Evolutionary conservation across 2,329 filamentous ascomycete species (phyloP).

Genomic region (Scorias spongiosa): DNA sequence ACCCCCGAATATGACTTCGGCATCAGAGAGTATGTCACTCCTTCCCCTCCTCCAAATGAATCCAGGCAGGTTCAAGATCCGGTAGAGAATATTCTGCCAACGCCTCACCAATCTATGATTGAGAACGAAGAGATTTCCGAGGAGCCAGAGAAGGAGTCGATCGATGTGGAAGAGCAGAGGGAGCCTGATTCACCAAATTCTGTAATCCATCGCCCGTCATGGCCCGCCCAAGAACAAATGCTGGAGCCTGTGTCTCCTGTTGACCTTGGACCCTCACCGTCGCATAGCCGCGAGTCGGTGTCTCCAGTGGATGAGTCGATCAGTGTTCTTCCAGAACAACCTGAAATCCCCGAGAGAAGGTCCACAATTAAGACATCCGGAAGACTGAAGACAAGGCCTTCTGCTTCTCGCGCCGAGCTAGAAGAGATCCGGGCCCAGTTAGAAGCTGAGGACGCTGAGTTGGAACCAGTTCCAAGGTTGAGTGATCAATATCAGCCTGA

Average conservation of each 20-base stretch:
- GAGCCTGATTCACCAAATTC: slow-evolving; percentile 60
- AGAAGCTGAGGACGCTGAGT: slow-evolving; percentile 52
- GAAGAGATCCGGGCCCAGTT: slow-evolving; percentile 63
- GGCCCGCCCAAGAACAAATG: slow-evolving; percentile 10
- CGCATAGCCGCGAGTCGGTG: slow-evolving; percentile 2
- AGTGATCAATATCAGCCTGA: not conserved
- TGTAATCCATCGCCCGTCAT: slow-evolving; percentile 64
- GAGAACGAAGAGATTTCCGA: not conserved
- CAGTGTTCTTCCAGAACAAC: slow-evolving; percentile 2
- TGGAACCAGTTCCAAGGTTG: slow-evolving; percentile 17
- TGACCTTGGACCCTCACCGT: slow-evolving; percentile 5
- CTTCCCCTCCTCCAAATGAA: slow-evolving; percentile 24
- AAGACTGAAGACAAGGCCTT: slow-evolving; percentile 76
- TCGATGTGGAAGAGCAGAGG: slow-evolving; percentile 4
- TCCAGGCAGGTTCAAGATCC: slow-evolving; percentile 1
- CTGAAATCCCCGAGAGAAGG: slow-evolving; percentile 56
- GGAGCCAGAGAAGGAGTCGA: not conserved
- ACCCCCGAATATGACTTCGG: slow-evolving; percentile 39
- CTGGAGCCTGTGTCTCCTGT: slow-evolving; percentile 4
- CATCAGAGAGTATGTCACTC: slow-evolving; percentile 39
- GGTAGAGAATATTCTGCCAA: not conserved
- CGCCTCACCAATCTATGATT: not conserved
- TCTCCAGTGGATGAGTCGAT: not conserved
- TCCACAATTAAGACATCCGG: slow-evolving; percentile 81
- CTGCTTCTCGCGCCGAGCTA: slow-evolving; percentile 72